Conservation (phyloP, 306 rosid genomes). For the Prunus campanulata region DNA sequence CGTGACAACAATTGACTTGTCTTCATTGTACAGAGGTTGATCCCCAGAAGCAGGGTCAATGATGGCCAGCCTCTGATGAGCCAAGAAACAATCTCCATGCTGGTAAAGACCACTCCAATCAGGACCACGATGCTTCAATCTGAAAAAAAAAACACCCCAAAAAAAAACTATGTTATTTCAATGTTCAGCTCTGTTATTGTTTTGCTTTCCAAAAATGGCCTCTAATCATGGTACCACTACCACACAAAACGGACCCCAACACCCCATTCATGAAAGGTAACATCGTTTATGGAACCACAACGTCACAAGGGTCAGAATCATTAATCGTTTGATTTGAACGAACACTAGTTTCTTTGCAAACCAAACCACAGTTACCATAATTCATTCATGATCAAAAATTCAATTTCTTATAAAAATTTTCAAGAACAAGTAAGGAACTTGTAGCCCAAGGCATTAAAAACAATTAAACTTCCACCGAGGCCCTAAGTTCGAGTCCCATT, state of each 20-base stretch:
- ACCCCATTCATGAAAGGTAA: no score
- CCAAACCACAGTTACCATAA: neutral
- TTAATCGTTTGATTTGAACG: neutral
- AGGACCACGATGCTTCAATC: slow-evolving; percentile 96
- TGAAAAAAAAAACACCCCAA: slow-evolving; percentile 13
- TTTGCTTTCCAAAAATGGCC: neutral
- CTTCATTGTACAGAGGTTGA: slow-evolving; percentile 96
- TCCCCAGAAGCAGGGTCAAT: slow-evolving; percentile 99
- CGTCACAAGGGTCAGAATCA: neutral
- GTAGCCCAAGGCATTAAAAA: no score
- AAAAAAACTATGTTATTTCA: neutral
- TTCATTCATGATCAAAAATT: neutral
- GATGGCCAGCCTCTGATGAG: slow-evolving; percentile 93
- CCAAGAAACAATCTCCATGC: slow-evolving; percentile 73
- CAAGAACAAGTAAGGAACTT: no score
- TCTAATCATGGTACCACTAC: neutral
- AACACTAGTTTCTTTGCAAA: neutral
- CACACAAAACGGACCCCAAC: neutral
- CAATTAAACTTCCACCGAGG: no score
- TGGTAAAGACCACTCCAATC: slow-evolving; percentile 97
- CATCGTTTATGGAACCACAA: neutral
- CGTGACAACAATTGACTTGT: slow-evolving; percentile 76
- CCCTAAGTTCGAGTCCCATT: neutral
- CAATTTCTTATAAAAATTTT: neutral
- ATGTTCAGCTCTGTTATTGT: neutral